Base-by-base conservation (phyloP, 441 rosid species). In the Mallotus japonicus region DNA sequence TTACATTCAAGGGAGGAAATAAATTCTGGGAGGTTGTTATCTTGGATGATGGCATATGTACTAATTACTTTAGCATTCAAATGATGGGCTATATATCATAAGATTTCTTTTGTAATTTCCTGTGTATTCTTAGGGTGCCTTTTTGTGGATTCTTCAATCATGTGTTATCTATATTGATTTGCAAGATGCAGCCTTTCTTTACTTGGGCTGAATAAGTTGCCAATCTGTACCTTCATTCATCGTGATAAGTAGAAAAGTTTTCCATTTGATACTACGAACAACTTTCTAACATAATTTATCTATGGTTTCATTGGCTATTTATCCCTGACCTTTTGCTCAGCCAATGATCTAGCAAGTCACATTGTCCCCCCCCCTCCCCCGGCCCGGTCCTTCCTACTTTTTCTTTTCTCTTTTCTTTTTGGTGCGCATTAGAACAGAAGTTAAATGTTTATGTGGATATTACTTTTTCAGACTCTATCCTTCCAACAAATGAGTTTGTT, bases 21-120 rank as follows among this genome's bases (percentile, higher is more conserved):
- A 84, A 87, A 76, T 77, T 80, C 73, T 62, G 77, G 73, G 79
- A 79, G 74, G 78, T 77, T 77, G 80, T 80, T 69, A 66, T 80
- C 80, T 63, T 77, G 68, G 81, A 82, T 81, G 71, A 73, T 79
- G 80, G 76, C 77, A 77, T 75, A 77, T 87, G 85, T 87, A 85
- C 78, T 71, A 67, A 73, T 81, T 72, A 77, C 80, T 84, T 80
- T 82, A 77, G 82, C 83, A 73, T 80, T 72, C 80, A 83, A 76
- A 72, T 78, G 77, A 79, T 83, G 79, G 74, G 77, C 76, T 79
- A 72, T 79, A 73, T 79, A 64, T 73, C 75, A 69, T 73, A 70
- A 78, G 65, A 80, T 64, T 70, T 75, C 74, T 42, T 42, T 51
- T 62, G 22, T n/a, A 16, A 53, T 61, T 78, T 66, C 54, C 73